Percentiles rank a stretch among this genome's conserved stretches.
phyloP scores from a whole-genome alignment of 148 eudicot species.

The Nyssa sinensis region DNA sequence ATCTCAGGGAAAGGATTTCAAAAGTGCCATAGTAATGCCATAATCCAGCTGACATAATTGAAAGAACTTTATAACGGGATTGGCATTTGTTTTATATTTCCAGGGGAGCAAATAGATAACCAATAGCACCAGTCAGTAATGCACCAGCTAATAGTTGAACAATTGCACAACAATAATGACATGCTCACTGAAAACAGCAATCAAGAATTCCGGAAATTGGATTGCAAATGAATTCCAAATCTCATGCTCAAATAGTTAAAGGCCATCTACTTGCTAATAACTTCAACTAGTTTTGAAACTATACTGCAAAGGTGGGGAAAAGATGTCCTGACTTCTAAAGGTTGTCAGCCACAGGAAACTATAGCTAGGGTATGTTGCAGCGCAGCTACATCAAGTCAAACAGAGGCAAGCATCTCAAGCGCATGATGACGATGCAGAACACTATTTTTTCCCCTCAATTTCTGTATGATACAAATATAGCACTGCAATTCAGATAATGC shows the following conservation, averaged over 20 bases:
- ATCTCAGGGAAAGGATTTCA: neutral
- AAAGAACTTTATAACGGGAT: neutral
- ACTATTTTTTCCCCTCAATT: no score
- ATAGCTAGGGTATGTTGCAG: no score
- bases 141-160: neutral
- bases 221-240: neutral
- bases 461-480: no score
- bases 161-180: neutral
- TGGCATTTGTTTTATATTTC: neutral
- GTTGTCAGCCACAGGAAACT: neutral
- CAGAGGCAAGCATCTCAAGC: no score
- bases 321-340: neutral
- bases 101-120: neutral
- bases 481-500: no score
- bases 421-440: no score
- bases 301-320: neutral
- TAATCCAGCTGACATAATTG: neutral
- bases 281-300: conserved; percentile 4
- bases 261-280: neutral
- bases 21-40: neutral
- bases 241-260: neutral
- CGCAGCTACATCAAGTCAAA: no score
- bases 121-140: neutral
- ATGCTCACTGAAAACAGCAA: neutral
- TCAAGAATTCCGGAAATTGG: neutral